Evolutionary conservation across 768 basidiomycete species (phyloP).

Genomic region (Kwoniella newhampshirensis): DNA sequence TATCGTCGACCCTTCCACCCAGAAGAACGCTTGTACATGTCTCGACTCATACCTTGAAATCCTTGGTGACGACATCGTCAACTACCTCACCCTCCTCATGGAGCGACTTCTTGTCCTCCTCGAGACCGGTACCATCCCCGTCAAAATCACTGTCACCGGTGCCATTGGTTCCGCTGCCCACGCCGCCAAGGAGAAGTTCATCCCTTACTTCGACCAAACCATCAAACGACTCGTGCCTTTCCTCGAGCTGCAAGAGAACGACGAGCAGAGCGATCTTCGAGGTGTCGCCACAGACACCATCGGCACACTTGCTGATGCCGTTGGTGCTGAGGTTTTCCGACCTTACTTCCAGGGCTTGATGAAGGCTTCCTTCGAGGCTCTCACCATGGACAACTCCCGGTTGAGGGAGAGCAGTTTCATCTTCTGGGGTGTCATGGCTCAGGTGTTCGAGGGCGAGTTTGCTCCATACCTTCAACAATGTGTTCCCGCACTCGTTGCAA

Average conservation of each 20-base stretch:
- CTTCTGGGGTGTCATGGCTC: slow-evolving; percentile 98
- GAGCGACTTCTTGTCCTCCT: slow-evolving; percentile 83
- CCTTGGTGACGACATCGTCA: slow-evolving; percentile 78
- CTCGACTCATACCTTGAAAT: slow-evolving; percentile 96
- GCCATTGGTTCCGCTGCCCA: slow-evolving; percentile 98
- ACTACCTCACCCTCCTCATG: slow-evolving; percentile 93
- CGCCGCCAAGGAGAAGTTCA: slow-evolving; percentile 84
- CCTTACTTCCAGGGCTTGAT: slow-evolving; percentile 96
- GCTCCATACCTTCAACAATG: slow-evolving; percentile 80
- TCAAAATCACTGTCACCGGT: slow-evolving; percentile 93
- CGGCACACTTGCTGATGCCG: slow-evolving; percentile 95
- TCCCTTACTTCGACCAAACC: slow-evolving; percentile 89
- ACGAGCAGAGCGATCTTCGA: slow-evolving; percentile 89
- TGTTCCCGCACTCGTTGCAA: slow-evolving; percentile 77
- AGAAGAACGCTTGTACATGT: slow-evolving; percentile 91
- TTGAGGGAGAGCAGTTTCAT: slow-evolving; percentile 94
- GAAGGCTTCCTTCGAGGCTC: slow-evolving; percentile 87
- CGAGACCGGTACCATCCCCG: slow-evolving; percentile 75
- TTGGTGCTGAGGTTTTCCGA: slow-evolving; percentile 88
- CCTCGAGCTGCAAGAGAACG: slow-evolving; percentile 74
- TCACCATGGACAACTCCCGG: slow-evolving; percentile 75
- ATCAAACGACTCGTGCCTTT: slow-evolving; percentile 86
- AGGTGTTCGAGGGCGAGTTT: slow-evolving; percentile 93
- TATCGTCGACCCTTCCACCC: slow-evolving; percentile 80
- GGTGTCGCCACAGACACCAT: slow-evolving; percentile 99